Evolutionary conservation across 257 asterid genomes (phyloP), one percentile per base, ranked within the genome.

Genomic region (Hygrophila difformis): DNA sequence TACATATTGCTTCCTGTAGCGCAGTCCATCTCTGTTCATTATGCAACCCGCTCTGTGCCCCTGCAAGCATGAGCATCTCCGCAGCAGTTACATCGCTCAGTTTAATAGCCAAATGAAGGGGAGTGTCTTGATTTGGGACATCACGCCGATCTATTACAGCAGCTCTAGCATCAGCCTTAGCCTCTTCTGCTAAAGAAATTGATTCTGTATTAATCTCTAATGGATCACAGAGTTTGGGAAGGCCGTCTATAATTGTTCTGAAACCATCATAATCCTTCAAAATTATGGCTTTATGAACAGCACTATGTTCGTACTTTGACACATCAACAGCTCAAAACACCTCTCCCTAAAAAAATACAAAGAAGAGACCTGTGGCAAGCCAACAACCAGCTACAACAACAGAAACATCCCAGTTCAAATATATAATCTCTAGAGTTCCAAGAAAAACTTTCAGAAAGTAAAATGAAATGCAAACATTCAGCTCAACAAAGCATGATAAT

Each of bases 1-100:
- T n/a, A n/a, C n/a, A n/a, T n/a, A n/a, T 77, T 14, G 98, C 96
- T 69, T 89, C 98, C 74, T 85, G 98, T 19, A 89, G 39, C 3
- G 98, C 91, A 71, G 94, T 89, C 98, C 98, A 89, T n/a, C 98
- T 96, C 23, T 73, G 93, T 20, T 85, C 98, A 26, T 89, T 89
- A 56, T 86, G 98, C 71, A 89, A 70, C 75, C 94, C 86, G 94
- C 98, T 85, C 68, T 89, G 93, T 6, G 93, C 82, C 14, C 98
- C 98, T 1, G 98, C 98, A 53, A 72, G 81, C 98, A 89, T 89
- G 45, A 89, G 96, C 91, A 85, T 75, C 67, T 89, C 98, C 0
- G 93, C 66, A 10, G 84, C 73, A 40, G 72, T 63, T 67, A 73
- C 92, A 47, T 89, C 98, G 18, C 93, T 82, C 16, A 65, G 70